Conservation (phyloP, 192 early-diverging fungal species). For the Pecoramyces ruminantium region DNA sequence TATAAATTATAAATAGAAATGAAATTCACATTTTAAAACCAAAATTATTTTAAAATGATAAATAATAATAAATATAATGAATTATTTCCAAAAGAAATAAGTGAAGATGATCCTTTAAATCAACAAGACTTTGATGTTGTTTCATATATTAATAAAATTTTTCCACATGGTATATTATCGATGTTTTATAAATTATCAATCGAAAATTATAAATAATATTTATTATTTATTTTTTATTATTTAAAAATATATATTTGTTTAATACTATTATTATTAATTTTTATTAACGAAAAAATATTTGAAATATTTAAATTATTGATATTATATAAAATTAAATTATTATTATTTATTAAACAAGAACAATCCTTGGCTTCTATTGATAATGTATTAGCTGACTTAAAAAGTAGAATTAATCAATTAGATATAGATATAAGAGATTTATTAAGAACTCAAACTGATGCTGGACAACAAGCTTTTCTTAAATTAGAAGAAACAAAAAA, state of each 20-base stretch:
- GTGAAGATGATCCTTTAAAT: neutral
- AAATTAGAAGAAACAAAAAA: constrained; percentile 55
- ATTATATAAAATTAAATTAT: no score
- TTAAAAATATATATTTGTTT: no score
- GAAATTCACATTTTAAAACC: no score
- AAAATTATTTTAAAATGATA: neutral
- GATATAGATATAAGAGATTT: constrained; percentile 48
- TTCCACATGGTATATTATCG: neutral
- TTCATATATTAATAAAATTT: neutral
- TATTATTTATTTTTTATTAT: no score
- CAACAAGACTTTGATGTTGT: neutral
- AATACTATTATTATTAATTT: no score
- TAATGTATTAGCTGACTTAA: constrained; percentile 37
- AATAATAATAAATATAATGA: neutral
- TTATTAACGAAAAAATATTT: no score
- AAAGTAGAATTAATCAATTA: constrained; percentile 33
- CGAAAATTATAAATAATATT: no score
- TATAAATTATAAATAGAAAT: no score
- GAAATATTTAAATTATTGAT: no score
- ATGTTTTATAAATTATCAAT: neutral
- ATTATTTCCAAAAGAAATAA: neutral
- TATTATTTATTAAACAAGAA: constrained; percentile 19
- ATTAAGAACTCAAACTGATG: constrained; percentile 52
- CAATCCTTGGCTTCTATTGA: constrained; percentile 46
- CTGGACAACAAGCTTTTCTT: constrained; percentile 32